Percentiles rank a stretch among this genome's conserved stretches.
Conservation (phyloP, 164 flowering plant genomes). For the Berberis thunbergii region DNA sequence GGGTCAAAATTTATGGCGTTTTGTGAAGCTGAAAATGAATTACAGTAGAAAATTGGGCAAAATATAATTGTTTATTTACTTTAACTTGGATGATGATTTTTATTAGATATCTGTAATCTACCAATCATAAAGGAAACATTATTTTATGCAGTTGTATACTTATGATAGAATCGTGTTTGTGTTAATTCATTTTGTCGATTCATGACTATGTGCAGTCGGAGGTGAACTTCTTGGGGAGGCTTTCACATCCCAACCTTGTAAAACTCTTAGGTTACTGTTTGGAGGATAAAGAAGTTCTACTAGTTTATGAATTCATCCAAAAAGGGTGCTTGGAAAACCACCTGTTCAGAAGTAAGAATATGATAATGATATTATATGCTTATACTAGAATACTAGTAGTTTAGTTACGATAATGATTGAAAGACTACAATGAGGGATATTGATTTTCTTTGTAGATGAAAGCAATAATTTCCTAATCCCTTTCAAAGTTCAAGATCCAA, state of each 20-base stretch:
- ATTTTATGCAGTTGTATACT: background rate
- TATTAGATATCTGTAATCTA: too few species aligned
- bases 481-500: background rate
- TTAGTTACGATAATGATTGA: too few species aligned
- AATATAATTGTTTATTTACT: too few species aligned
- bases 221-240: slow-evolving; percentile 60
- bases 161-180: background rate
- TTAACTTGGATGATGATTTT: too few species aligned
- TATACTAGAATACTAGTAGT: background rate
- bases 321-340: slow-evolving; percentile 87
- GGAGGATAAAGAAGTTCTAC: slow-evolving; percentile 58
- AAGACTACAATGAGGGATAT: too few species aligned
- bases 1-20: too few species aligned
- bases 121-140: too few species aligned
- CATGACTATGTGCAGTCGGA: slow-evolving; percentile 47
- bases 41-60: too few species aligned
- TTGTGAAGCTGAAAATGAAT: too few species aligned
- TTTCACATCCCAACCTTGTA: slow-evolving; percentile 69
- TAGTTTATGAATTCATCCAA: slow-evolving; percentile 76
- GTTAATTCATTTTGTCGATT: background rate
- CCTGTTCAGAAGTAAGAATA: slow-evolving; percentile 68
- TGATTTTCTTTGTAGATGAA: too few species aligned
- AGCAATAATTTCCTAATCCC: too few species aligned
- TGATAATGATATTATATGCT: background rate
- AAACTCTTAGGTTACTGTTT: slow-evolving; percentile 56